phyloP scores from a whole-genome alignment of 2,329 filamentous ascomycete species.

The Penicillium italicum region DNA sequence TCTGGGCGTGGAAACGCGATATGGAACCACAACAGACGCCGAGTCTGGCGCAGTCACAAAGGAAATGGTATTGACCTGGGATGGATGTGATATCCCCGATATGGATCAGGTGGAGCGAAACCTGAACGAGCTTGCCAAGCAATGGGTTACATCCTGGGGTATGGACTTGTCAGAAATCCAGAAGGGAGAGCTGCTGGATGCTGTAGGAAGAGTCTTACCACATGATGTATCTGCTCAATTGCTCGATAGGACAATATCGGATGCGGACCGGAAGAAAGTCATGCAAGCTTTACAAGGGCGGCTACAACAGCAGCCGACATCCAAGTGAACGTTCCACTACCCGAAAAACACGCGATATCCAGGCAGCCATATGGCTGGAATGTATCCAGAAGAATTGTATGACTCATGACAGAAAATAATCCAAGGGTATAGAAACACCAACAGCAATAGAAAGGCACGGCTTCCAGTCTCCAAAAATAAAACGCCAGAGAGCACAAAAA shows the following conservation, averaged over 20 bases:
- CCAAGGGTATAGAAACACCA: constrained; percentile 23
- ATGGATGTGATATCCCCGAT: constrained; percentile 33
- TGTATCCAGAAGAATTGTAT: not conserved
- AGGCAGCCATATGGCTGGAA: not conserved
- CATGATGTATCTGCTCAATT: constrained; percentile 12
- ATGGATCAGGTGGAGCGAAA: constrained; percentile 33
- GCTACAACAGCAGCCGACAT: not conserved
- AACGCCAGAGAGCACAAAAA: constrained; percentile 20
- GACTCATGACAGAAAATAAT: constrained; percentile 13
- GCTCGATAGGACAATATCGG: constrained; percentile 16
- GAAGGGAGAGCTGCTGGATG: constrained; percentile 28
- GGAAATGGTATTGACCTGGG: constrained; percentile 35
- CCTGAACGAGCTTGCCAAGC: constrained; percentile 22
- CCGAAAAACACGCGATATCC: not conserved
- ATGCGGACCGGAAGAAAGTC: constrained; percentile 22
- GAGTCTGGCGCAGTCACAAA: constrained; percentile 19
- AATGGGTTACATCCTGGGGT: constrained; percentile 33
- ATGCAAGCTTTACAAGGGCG: constrained; percentile 14
- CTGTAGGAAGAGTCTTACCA: constrained; percentile 28
- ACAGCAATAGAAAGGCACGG: constrained; percentile 3
- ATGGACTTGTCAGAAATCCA: constrained; percentile 12
- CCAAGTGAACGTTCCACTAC: not conserved
- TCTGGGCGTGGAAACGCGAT: constrained; percentile 39
- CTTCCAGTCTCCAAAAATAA: constrained; percentile 4
- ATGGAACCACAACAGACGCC: constrained; percentile 19